Evolutionary conservation across 1,139 yeast genomes (phyloP), one percentile per base, ranked within the genome.

Genomic region (Lizanozyma gosingica): DNA sequence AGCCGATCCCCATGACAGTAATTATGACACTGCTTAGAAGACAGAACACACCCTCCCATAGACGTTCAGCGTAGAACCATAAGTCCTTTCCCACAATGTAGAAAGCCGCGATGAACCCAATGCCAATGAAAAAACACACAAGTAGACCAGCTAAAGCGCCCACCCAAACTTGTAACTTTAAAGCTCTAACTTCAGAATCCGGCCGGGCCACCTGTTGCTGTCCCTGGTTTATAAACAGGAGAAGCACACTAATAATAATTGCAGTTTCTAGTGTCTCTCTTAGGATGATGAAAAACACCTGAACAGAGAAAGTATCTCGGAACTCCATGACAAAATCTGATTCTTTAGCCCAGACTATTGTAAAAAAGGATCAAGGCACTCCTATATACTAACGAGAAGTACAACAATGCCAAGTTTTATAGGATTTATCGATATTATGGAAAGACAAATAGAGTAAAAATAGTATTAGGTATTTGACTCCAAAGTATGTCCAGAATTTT

Each of bases 31-130:
- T 76, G 1, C 97, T 97, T 52, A 90, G 73, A 32, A 88, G 65
- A 57, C 88, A 82, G 55, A 90, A 79, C 33, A 83, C 73, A 57
- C 96, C 97, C 67, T 90, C 97, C 86, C 95, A 90, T 45, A 88
- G 73, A 57, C 90, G 96, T 60, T 90, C 97, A 39, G 95, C 79
- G 36, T 67, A 59, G 15, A 87, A 64, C 97, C 97, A 90, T 47
- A 88, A 65, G 68, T 90, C 94, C 33, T 78, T 76, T 41, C 86
- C 87, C 36, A 87, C 70, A 34, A 81, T 63, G 55, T 90, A 88
- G 60, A 85, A 90, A 14, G 84, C 79, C 50, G 87, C 88, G 54
- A 90, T 86, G 62, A 90, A 87, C 14, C 83, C 83, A 57, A 84
- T 80, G 48, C 97, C 97, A 46, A 90, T 68, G 42, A 80, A 59